Base-by-base conservation (phyloP, 2,329 filamentous ascomycete genomes). In the Colletotrichum echinochloae region DNA sequence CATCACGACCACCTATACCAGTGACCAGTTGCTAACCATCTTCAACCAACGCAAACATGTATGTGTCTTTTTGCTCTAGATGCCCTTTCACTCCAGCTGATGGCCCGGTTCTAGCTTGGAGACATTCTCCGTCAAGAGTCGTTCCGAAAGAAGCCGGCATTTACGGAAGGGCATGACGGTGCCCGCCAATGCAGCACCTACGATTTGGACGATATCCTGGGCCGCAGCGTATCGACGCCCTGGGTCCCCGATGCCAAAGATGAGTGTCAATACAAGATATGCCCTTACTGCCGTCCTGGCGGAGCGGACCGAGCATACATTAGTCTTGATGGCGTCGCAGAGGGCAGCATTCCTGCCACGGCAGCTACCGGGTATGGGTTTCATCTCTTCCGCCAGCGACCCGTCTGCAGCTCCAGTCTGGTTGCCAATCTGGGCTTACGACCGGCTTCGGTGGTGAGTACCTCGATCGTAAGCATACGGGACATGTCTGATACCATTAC, bases 281-380 rank as follows among this genome's bases (percentile, higher is more conserved):
- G 88, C 71, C 81, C 83, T 4, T 70, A 67, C 8, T 90, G 88
- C 72, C 84, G 86, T 4, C 82, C 82, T 5, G 77, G 76, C 0
- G 81, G 79, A 33, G 76, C 78, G 28, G 80, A 84, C 18, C 83
- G 87, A 35, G 76, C 83, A 1, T 87, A 79, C 69, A 77, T 89
- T 28, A 86, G 85, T 73, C 78, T 90, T 23, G 77, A 87, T 71
- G 84, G 82, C 5, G 79, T 90, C 28, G 76, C 80, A n/a, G 77
- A 84, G 28, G 86, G 82, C 8, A 85, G 88, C 57, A 78, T 89
- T 4, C 82, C 83, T 0, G 81, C 86, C 6, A 84, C 83, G 5
- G 85, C 83, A 5, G 85, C 84, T 8, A 79, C 81, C 1, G 88
- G 86, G 1, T 89, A 83, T 73, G 85, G 87, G 18, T 90, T 90